Base-by-base conservation (phyloP, 768 basidiomycete species). In the Leccinum subtestaceum region DNA sequence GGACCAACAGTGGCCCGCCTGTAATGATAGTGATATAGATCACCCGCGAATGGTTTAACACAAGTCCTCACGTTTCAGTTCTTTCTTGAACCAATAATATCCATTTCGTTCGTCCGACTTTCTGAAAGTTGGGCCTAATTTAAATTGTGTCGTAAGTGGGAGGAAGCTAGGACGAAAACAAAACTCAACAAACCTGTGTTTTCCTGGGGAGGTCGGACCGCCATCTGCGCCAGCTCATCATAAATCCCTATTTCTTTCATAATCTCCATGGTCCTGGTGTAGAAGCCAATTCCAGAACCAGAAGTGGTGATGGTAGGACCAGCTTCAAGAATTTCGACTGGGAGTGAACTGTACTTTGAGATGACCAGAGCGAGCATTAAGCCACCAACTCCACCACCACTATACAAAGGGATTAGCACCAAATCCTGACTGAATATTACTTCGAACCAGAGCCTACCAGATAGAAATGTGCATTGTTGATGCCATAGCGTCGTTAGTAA, bases 271-370 rank as follows among this genome's bases (percentile, higher is more conserved):
- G 63, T 70, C 75, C 83, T 79, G n/a, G 77, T 75, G 63, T 77
- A 84, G 11, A 86, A 61, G 2, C 68, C 71, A 46, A 82, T 75
- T 2, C 80, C 80, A n/a, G 79, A 80, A 6, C 81, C 80, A 53
- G 78, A 68, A 34, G 78, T 77, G 3, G 73, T 72, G 40, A 82
- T 72, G 19, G 65, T 64, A 0, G 75, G 62, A 2, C 78, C 70
- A 7, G 75, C 70, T 55, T 82, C 80, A 60, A 78, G 81, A 15
- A 81, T 58, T 15, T 75, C 72, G 5, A 81, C 68, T 0, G 74
- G 68, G 13, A 74, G 60, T 1, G 60, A 64, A 51, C 60, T 58
- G 47, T 66, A 57, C 45, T 70, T 69, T 1, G 62, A 63, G 21
- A 78, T 56, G 0, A 72, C 68, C 29, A 71, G 55, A 1, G 76